Evolutionary conservation across 2,329 filamentous ascomycete genomes (phyloP), one percentile per base, ranked within the genome.

Genomic region (Hypoxylon sp.): DNA sequence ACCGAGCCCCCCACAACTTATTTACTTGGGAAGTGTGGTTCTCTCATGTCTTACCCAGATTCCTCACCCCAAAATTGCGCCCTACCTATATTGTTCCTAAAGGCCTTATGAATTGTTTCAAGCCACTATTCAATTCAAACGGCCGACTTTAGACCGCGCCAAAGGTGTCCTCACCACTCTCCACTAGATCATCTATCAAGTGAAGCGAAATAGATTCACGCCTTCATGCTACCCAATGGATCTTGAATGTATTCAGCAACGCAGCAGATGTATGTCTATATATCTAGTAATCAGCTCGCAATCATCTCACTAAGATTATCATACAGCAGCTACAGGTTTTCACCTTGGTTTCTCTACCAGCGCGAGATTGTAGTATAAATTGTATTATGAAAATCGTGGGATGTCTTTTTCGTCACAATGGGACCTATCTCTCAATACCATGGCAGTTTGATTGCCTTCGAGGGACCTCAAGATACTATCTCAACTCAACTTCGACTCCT

Each of bases 401-500:
- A 40, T 35, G 17, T 25, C 19, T 35, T 17, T 30, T 13, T 32
- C 36, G 38, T 32, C 63, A 51, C 59, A 29, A 69, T 70, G 66
- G 61, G 32, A 19, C 29, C 55, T 23, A 44, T 61, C 41, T 58
- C 59, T 20, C 52, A 63, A 19, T 66, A 69, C 37, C 60, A 72
- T 47, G 82, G 82, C 35, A 80, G 75, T 63, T 68, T 87, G 43
- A 74, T 87, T 42, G 81, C 83, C 55, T 77, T 87, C 47, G 84
- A 87, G 63, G 84, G 84, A 4, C 74, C 80, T 21, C 61, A 69
- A 16, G 78, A 84, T 34, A 70, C 74, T 20, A 73, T 87, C 20
- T 77, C 79, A 16, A 84, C 81, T 3, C 84, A 87, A 60, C 69
- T 87, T 27, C 78, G 78, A 35, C 74, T 87, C 2, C 75, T 87